Evolutionary conservation across 2,329 filamentous ascomycete genomes (phyloP).

Genomic region (Ophiosphaerella herpotricha): DNA sequence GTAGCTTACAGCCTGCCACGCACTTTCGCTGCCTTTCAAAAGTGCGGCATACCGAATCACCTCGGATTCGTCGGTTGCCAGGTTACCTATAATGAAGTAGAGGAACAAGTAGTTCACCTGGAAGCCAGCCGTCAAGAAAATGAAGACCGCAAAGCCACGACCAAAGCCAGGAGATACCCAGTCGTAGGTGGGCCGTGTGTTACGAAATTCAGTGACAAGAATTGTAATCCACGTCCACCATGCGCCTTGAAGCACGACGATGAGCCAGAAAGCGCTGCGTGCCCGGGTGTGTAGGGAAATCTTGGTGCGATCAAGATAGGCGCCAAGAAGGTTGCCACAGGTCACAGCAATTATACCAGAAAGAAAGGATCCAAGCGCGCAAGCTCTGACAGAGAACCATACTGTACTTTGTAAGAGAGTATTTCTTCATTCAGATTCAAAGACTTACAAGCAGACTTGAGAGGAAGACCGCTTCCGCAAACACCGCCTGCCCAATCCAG

Average conservation of each 20-base stretch:
- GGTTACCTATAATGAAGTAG: constrained; percentile 72
- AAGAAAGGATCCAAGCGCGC: constrained; percentile 72
- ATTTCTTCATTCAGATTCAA: not conserved
- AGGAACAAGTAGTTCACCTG: constrained; percentile 76
- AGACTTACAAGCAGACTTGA: constrained; percentile 62
- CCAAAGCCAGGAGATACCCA: constrained; percentile 69
- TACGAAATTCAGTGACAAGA: constrained; percentile 64
- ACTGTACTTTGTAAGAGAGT: constrained; percentile 36
- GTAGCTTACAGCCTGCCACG: constrained; percentile 74
- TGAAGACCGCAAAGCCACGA: constrained; percentile 67
- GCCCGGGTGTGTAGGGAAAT: constrained; percentile 61
- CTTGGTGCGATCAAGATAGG: constrained; percentile 64
- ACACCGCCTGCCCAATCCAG: constrained; percentile 73
- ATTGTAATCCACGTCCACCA: constrained; percentile 77
- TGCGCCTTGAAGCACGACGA: constrained; percentile 64
- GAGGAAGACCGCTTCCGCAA: constrained; percentile 73
- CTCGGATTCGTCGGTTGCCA: constrained; percentile 65
- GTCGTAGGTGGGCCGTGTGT: constrained; percentile 65
- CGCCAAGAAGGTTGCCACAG: constrained; percentile 68
- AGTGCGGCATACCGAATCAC: constrained; percentile 71
- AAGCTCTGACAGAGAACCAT: constrained; percentile 72
- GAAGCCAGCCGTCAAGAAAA: constrained; percentile 70
- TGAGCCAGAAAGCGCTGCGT: constrained; percentile 59
- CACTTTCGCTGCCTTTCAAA: constrained; percentile 71
- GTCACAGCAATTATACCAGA: constrained; percentile 70